These are phyloP conservation scores for Linum lewisii DNA, from an alignment of 345 rosid species.

Conservation along the genomic window DNA sequence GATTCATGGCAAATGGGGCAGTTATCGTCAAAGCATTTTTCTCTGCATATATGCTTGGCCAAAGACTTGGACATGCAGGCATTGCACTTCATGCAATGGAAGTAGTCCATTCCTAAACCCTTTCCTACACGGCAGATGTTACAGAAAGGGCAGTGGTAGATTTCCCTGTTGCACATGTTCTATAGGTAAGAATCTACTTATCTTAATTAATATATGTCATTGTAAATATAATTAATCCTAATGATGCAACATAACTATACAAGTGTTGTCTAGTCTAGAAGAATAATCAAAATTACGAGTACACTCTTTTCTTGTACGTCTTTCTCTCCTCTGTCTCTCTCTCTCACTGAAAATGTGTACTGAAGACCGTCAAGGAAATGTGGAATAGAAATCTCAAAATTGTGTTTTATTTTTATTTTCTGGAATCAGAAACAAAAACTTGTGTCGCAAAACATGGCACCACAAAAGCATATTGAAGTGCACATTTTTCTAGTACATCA, in stretches of 20 bases:
- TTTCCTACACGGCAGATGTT: constrained; percentile 81
- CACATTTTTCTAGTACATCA: too few species aligned
- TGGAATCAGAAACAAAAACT: neutral
- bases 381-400: too few species aligned
- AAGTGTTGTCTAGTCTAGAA: too few species aligned
- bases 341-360: too few species aligned
- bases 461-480: too few species aligned
- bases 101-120: constrained; percentile 70
- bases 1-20: constrained; percentile 82
- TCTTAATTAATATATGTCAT: constrained; percentile 3
- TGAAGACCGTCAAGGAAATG: too few species aligned
- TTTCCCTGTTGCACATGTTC: constrained; percentile 44
- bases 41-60: constrained; percentile 46
- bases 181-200: constrained; percentile 11
- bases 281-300: too few species aligned
- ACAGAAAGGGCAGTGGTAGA: constrained; percentile 84
- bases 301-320: too few species aligned
- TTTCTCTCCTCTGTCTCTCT: too few species aligned
- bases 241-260: neutral
- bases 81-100: constrained; percentile 90
- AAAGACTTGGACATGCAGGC: constrained; percentile 65
- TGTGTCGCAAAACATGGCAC: too few species aligned
- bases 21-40: constrained; percentile 65
- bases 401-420: too few species aligned
- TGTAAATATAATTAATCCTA: neutral